Percentiles rank a stretch among this genome's conserved stretches.
Conservation (phyloP, 108 stramenopile species). For the Skeletonema costatum region DNA sequence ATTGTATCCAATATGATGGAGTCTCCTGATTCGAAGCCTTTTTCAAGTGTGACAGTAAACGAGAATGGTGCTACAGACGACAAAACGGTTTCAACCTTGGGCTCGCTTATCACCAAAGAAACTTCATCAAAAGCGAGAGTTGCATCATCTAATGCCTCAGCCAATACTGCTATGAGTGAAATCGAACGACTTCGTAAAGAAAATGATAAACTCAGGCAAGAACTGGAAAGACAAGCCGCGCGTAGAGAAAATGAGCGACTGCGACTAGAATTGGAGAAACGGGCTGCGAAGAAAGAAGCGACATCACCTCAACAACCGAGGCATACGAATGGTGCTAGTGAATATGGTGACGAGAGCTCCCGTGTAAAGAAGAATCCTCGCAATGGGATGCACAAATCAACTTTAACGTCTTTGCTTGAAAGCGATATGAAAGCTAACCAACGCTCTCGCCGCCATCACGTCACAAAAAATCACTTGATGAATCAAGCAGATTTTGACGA, state of each 20-base stretch:
- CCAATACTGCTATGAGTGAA: slow-evolving; percentile 29
- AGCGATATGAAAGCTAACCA: background rate
- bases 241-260: slow-evolving; percentile 12
- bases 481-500: slow-evolving; percentile 43
- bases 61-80: slow-evolving; percentile 8
- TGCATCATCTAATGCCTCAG: background rate
- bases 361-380: background rate
- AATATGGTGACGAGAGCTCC: background rate
- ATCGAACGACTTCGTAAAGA: slow-evolving; percentile 38
- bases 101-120: slow-evolving; percentile 36
- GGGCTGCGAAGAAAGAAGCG: background rate
- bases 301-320: background rate
- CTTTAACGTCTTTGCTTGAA: background rate
- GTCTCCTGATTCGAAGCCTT: background rate
- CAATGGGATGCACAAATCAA: background rate
- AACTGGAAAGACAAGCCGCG: slow-evolving; percentile 1
- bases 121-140: background rate
- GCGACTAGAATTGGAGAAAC: background rate
- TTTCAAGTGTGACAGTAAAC: background rate
- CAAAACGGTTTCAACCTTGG: slow-evolving; percentile 22
- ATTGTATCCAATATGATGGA: background rate
- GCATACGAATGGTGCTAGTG: background rate
- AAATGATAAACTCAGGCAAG: slow-evolving; percentile 28
- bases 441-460: background rate
- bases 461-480: slow-evolving; percentile 12